These are phyloP conservation scores for Boletus reticulatus DNA, from an alignment of 768 basidiomycete genomes.

Conservation along the genomic window DNA sequence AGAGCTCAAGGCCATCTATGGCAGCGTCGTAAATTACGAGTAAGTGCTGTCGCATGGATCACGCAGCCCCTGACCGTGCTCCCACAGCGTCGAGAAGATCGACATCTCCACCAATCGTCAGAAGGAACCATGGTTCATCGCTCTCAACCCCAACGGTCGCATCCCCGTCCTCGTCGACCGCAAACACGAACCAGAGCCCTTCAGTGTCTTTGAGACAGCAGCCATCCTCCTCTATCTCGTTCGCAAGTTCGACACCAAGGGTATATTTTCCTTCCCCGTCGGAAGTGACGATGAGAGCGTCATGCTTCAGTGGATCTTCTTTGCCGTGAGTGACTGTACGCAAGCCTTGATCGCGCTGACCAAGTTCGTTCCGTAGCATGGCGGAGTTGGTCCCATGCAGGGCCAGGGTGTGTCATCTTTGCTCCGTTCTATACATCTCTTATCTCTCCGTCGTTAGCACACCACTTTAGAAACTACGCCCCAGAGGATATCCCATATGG, in stretches of 20 bases:
- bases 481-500: conserved; percentile 69
- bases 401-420: conserved; percentile 46
- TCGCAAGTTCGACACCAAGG: conserved; percentile 78
- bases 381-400: conserved; percentile 87
- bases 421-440: not conserved
- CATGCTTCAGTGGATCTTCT: conserved; percentile 86
- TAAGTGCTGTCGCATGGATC: conserved; percentile 19
- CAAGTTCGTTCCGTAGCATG: conserved; percentile 47
- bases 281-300: conserved; percentile 63
- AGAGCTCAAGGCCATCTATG: conserved; percentile 58
- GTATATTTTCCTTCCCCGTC: conserved; percentile 65
- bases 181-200: conserved; percentile 48
- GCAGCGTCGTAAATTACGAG: conserved; percentile 48
- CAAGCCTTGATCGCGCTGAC: not conserved
- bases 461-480: conserved; percentile 66
- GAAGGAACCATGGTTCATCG: conserved; percentile 80
- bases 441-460: conserved; percentile 37
- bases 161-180: conserved; percentile 70
- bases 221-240: conserved; percentile 84
- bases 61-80: not conserved
- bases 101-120: conserved; percentile 65
- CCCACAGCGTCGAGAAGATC: conserved; percentile 48
- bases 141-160: conserved; percentile 69
- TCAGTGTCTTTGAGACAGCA: conserved; percentile 71
- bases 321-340: conserved; percentile 46